These are phyloP conservation scores for Lunasporangiospora selenospora DNA, from an alignment of 192 early-diverging fungal genomes.

Conservation along the genomic window DNA sequence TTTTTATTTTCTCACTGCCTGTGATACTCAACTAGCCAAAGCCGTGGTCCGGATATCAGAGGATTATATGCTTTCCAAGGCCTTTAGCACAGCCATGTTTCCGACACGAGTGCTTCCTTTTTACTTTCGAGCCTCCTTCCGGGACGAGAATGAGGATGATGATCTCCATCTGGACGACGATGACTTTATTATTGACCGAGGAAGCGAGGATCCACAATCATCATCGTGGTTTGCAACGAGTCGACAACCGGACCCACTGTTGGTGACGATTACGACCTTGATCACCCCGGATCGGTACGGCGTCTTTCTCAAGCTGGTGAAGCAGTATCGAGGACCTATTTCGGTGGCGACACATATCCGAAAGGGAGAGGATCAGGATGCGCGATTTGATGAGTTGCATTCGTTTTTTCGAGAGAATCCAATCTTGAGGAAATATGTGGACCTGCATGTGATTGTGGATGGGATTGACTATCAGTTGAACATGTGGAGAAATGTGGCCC, in stretches of 20 bases:
- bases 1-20: too few relatives aligned
- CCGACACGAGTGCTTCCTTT: slow-evolving; percentile 66
- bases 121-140: slow-evolving; percentile 57
- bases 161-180: slow-evolving; percentile 26
- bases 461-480: slow-evolving; percentile 68
- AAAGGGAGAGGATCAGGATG: slow-evolving; percentile 53
- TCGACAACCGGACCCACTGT: slow-evolving; percentile 2
- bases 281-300: slow-evolving; percentile 63
- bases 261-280: slow-evolving; percentile 62
- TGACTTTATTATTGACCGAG: not conserved
- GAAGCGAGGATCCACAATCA: slow-evolving; percentile 4
- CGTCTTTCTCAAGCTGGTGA: slow-evolving; percentile 57
- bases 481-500: slow-evolving; percentile 69
- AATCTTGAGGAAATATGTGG: slow-evolving; percentile 56
- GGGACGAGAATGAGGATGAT: slow-evolving; percentile 41
- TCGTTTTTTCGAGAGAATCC: slow-evolving; percentile 53
- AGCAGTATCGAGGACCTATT: slow-evolving; percentile 60
- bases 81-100: slow-evolving; percentile 61
- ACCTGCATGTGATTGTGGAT: slow-evolving; percentile 66
- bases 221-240: slow-evolving; percentile 22
- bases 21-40: too few relatives aligned
- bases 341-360: slow-evolving; percentile 65
- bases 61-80: slow-evolving; percentile 63
- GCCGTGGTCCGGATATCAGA: slow-evolving; percentile 36
- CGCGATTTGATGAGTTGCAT: slow-evolving; percentile 52